Conservation (phyloP, 306 rosid genomes). For the Hippophae rhamnoides region DNA sequence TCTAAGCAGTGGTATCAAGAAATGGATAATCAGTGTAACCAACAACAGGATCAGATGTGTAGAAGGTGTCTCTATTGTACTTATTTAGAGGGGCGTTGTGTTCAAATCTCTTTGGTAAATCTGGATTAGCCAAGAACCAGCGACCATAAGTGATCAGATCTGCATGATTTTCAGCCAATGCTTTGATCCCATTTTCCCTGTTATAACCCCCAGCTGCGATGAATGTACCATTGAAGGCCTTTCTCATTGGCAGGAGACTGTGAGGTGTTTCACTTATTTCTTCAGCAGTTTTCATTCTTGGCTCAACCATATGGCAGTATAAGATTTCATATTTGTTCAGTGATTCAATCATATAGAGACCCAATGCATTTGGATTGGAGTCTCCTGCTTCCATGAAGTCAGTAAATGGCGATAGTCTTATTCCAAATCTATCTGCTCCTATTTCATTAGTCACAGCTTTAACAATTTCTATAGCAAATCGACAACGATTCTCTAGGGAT, state of each 20-base stretch:
- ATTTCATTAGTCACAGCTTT: conserved; percentile 43
- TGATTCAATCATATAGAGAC: conserved; percentile 35
- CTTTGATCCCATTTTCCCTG: conserved; percentile 38
- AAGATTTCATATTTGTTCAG: conserved; percentile 36
- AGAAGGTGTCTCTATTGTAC: conserved; percentile 41
- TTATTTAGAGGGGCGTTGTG: conserved; percentile 50
- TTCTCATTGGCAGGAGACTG: conserved; percentile 41
- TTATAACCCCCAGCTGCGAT: conserved; percentile 46
- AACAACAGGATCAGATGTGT: conserved; percentile 31
- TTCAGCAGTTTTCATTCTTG: conserved; percentile 28
- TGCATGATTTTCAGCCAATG: conserved; percentile 30
- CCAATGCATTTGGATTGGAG: conserved; percentile 44
- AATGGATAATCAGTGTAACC: conserved; percentile 67
- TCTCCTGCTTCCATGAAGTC: conserved; percentile 32
- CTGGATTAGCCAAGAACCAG: conserved; percentile 53
- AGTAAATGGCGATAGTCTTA: conserved; percentile 55
- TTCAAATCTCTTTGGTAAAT: conserved; percentile 57
- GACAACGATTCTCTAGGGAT: conserved; percentile 50
- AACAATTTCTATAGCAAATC: conserved; percentile 46
- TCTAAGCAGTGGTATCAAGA: conserved; percentile 19
- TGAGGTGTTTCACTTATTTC: conserved; percentile 21
- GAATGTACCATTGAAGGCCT: conserved; percentile 53
- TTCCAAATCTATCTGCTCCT: conserved; percentile 54
- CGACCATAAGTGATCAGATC: conserved; percentile 38
- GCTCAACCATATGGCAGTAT: conserved; percentile 66